Evolutionary conservation across 2,329 filamentous ascomycete genomes (phyloP).

Genomic region (Fusarium begoniae): DNA sequence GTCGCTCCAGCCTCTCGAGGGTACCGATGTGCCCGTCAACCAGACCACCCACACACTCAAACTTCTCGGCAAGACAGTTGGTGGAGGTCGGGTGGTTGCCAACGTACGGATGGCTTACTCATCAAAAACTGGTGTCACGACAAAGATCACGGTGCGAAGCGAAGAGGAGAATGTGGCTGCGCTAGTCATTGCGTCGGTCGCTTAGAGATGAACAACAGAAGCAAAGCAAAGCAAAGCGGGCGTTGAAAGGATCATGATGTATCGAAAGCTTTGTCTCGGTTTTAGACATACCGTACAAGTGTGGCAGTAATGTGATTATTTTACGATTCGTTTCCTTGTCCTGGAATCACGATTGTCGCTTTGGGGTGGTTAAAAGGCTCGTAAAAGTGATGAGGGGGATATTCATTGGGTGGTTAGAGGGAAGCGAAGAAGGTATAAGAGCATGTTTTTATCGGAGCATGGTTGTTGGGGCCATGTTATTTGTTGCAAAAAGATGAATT

Average conservation of each 20-base stretch:
- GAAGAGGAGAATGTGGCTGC: slow-evolving; percentile 93
- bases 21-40: slow-evolving; percentile 88
- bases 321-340: slow-evolving; percentile 29
- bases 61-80: slow-evolving; percentile 93
- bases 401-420: slow-evolving; percentile 24
- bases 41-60: slow-evolving; percentile 94
- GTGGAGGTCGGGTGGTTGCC: slow-evolving; percentile 87
- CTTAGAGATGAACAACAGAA: slow-evolving; percentile 61
- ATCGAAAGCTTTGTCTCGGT: slow-evolving; percentile 44
- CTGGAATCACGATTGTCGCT: slow-evolving; percentile 20
- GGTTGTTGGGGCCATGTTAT: slow-evolving; percentile 26
- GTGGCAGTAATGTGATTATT: slow-evolving; percentile 39
- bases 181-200: slow-evolving; percentile 84
- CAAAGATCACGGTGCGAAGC: slow-evolving; percentile 90
- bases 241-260: slow-evolving; percentile 50
- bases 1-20: slow-evolving; percentile 92
- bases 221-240: slow-evolving; percentile 45
- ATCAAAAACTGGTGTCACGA: slow-evolving; percentile 91
- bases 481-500: slow-evolving; percentile 32
- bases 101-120: slow-evolving; percentile 94
- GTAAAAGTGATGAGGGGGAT: slow-evolving; percentile 5
- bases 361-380: not conserved
- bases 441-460: slow-evolving; percentile 33
- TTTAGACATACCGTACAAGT: slow-evolving; percentile 40
- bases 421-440: slow-evolving; percentile 34